These are phyloP conservation scores for Nephromyces sp. DNA, from an alignment of 169 alveolate species.

Conservation along the genomic window DNA sequence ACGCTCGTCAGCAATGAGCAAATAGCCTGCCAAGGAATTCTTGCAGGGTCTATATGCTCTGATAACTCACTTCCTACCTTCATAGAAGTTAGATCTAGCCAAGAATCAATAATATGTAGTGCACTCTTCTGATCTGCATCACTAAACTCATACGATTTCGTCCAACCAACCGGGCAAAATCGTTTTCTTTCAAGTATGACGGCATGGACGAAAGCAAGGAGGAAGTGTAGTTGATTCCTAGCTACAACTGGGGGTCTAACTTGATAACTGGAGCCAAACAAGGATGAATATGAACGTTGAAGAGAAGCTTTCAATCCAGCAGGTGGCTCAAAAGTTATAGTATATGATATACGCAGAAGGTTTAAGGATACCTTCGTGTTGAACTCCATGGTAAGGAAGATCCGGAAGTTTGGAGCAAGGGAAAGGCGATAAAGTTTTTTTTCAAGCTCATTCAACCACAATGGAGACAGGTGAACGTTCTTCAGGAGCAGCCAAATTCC, in stretches of 20 bases:
- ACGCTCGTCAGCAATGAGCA: slow-evolving; percentile 80
- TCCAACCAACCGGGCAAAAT: slow-evolving; percentile 97
- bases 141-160: slow-evolving; percentile 88
- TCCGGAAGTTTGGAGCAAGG: slow-evolving; percentile 71
- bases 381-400: slow-evolving; percentile 93
- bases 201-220: slow-evolving; percentile 92
- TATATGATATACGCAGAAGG: slow-evolving; percentile 82
- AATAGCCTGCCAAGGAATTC: slow-evolving; percentile 96
- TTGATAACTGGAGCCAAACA: slow-evolving; percentile 12
- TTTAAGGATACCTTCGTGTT: slow-evolving; percentile 82
- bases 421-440: slow-evolving; percentile 79
- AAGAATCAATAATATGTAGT: slow-evolving; percentile 82
- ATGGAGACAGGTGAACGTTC: slow-evolving; percentile 92
- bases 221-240: slow-evolving; percentile 81
- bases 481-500: slow-evolving; percentile 95
- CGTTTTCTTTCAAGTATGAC: slow-evolving; percentile 87
- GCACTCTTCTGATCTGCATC: slow-evolving; percentile 92
- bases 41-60: slow-evolving; percentile 75
- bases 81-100: slow-evolving; percentile 63
- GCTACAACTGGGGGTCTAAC: slow-evolving; percentile 57
- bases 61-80: slow-evolving; percentile 24
- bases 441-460: slow-evolving; percentile 89
- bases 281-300: slow-evolving; percentile 63
- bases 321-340: slow-evolving; percentile 92
- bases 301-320: slow-evolving; percentile 88